Percentiles rank a stretch among this genome's conserved stretches.
phyloP scores from a whole-genome alignment of 371 early-diverging fungal genomes.

The Chytridiales sp. region DNA sequence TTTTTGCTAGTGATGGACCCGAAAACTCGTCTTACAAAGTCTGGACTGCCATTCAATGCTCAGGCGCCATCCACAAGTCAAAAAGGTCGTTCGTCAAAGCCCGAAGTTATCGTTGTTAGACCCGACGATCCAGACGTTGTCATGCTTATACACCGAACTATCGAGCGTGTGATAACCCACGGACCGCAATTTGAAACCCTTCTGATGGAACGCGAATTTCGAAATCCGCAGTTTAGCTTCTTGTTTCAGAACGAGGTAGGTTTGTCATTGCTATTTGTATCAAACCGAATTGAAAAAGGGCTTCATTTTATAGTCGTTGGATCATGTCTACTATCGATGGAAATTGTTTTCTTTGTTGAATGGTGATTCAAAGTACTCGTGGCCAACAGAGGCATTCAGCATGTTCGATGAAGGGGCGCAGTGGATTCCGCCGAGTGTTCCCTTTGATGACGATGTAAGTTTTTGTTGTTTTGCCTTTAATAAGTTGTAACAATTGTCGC shows the following conservation, averaged over 20 bases:
- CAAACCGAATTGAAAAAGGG: not conserved
- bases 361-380: slow-evolving; percentile 72
- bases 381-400: slow-evolving; percentile 79
- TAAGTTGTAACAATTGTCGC: slow-evolving; percentile 8
- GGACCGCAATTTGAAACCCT: slow-evolving; percentile 78
- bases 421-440: slow-evolving; percentile 84
- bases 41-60: slow-evolving; percentile 76
- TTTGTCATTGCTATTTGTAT: slow-evolving; percentile 7
- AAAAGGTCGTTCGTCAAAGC: slow-evolving; percentile 9
- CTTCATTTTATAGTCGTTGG: slow-evolving; percentile 51
- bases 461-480: not conserved
- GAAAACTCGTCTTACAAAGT: slow-evolving; percentile 27
- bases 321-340: slow-evolving; percentile 92
- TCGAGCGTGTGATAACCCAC: slow-evolving; percentile 75
- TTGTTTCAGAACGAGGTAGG: slow-evolving; percentile 69
- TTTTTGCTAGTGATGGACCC: slow-evolving; percentile 3
- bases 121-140: slow-evolving; percentile 63
- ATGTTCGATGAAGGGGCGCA: slow-evolving; percentile 84
- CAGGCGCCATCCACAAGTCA: slow-evolving; percentile 31
- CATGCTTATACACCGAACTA: slow-evolving; percentile 77
- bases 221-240: slow-evolving; percentile 71
- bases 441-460: slow-evolving; percentile 57
- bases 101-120: slow-evolving; percentile 56
- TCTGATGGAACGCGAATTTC: slow-evolving; percentile 65
- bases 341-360: slow-evolving; percentile 84